A percentile compares a stretch with the other conserved stretches of the same genome.
Evolutionary conservation across 1,284 basidiomycete species (phyloP).

Genomic region (Sporisorium iseilematis-ciliati): DNA sequence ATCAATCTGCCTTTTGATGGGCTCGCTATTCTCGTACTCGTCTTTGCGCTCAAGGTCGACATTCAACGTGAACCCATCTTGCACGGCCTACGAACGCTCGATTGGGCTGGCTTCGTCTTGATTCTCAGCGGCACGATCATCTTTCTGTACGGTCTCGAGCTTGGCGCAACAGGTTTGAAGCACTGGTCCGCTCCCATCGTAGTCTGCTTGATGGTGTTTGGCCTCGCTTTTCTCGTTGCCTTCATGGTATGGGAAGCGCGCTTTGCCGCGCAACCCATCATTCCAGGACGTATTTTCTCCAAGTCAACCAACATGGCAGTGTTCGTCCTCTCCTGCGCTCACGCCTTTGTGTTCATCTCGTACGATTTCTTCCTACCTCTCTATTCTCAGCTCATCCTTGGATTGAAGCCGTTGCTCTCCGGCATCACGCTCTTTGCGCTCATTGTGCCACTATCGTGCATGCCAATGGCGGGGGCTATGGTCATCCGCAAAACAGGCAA

Average conservation of each 20-base stretch:
- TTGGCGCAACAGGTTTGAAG: neutral
- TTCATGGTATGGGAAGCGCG: slow-evolving; percentile 17
- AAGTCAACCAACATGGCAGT: slow-evolving; percentile 13
- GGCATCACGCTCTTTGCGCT: slow-evolving; percentile 14
- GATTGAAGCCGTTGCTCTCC: slow-evolving; percentile 5
- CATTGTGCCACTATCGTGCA: slow-evolving; percentile 12
- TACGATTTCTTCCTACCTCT: slow-evolving; percentile 16
- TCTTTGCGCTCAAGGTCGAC: slow-evolving; percentile 14
- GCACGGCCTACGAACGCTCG: slow-evolving; percentile 11
- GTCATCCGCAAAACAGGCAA: slow-evolving; percentile 14
- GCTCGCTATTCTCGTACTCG: slow-evolving; percentile 7
- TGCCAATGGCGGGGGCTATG: slow-evolving; percentile 8
- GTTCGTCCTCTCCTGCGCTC: slow-evolving; percentile 7
- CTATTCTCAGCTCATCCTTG: slow-evolving; percentile 13
- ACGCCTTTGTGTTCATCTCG: slow-evolving; percentile 9
- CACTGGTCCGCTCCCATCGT: slow-evolving; percentile 11
- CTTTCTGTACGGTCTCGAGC: slow-evolving; percentile 12
- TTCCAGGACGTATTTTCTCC: slow-evolving; percentile 12
- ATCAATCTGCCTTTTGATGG: slow-evolving; percentile 13
- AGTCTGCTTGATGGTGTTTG: slow-evolving; percentile 11
- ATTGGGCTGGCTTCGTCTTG: slow-evolving; percentile 5
- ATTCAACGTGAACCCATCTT: slow-evolving; percentile 6
- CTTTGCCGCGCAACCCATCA: slow-evolving; percentile 12
- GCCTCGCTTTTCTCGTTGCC: neutral
- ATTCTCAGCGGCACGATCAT: slow-evolving; percentile 10